Conservation (phyloP, 2,329 filamentous ascomycete genomes). For the Akanthomyces uredinophilus region DNA sequence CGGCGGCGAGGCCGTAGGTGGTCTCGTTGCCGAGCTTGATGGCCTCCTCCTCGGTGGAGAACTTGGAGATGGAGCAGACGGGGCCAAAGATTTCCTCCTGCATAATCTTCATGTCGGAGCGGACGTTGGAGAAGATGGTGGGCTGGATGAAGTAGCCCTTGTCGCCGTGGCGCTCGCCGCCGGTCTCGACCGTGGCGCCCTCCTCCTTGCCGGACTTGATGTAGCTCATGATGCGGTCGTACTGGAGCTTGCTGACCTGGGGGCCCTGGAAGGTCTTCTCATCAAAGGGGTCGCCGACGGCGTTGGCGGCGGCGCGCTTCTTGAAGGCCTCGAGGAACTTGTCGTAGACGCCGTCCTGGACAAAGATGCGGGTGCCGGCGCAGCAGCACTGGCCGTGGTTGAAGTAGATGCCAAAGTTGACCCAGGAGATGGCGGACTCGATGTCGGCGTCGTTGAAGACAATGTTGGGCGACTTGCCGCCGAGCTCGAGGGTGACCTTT, state of each 20-base stretch:
- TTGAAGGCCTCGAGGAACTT: conserved; percentile 74
- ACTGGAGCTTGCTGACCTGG: conserved; percentile 75
- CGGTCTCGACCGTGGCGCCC: conserved; percentile 53
- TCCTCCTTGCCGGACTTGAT: conserved; percentile 58
- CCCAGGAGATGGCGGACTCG: conserved; percentile 67
- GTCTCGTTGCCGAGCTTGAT: conserved; percentile 68
- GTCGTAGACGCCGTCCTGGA: conserved; percentile 78
- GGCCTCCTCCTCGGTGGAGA: conserved; percentile 71
- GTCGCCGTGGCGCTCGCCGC: conserved; percentile 47
- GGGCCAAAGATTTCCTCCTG: conserved; percentile 86
- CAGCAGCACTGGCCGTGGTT: conserved; percentile 60
- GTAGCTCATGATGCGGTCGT: conserved; percentile 75
- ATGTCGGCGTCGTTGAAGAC: conserved; percentile 70
- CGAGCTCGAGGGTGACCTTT: conserved; percentile 71
- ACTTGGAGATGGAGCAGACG: conserved; percentile 75
- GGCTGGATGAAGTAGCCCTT: conserved; percentile 84
- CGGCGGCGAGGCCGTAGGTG: conserved; percentile 72
- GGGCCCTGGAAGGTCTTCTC: conserved; percentile 75
- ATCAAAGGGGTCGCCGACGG: conserved; percentile 73
- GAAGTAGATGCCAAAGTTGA: conserved; percentile 60
- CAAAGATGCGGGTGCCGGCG: conserved; percentile 73
- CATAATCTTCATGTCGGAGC: conserved; percentile 76
- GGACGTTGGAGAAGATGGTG: conserved; percentile 77
- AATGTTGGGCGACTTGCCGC: conserved; percentile 71
- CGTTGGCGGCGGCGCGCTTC: conserved; percentile 63